Evolutionary conservation across 2,329 filamentous ascomycete genomes (phyloP).

Genomic region (Cercospora zeina): DNA sequence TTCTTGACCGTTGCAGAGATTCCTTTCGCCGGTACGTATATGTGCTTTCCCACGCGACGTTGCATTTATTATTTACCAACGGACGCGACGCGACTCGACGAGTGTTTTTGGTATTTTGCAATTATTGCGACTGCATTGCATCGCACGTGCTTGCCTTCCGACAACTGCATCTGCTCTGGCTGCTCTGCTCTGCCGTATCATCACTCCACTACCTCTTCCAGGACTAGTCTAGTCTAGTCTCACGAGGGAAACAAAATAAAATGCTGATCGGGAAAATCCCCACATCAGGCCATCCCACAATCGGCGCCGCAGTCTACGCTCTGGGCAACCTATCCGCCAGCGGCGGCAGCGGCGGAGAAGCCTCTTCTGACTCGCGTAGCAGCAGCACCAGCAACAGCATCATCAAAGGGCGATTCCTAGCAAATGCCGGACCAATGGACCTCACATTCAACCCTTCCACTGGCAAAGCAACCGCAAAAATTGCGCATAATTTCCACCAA

Average conservation of each 20-base stretch:
- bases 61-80: neutral
- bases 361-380: slow-evolving; percentile 11
- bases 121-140: no score
- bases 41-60: neutral
- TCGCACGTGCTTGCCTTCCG: neutral
- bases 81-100: neutral
- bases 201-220: neutral
- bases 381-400: no score
- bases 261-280: slow-evolving; percentile 12
- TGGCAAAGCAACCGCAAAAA: slow-evolving; percentile 57
- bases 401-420: slow-evolving; percentile 41
- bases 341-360: slow-evolving; percentile 3
- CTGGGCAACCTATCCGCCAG: slow-evolving; percentile 37
- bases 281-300: slow-evolving; percentile 53
- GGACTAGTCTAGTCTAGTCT: neutral
- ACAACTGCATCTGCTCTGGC: no score
- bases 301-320: slow-evolving; percentile 56
- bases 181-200: no score
- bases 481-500: slow-evolving; percentile 67
- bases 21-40: slow-evolving; percentile 51
- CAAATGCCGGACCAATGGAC: slow-evolving; percentile 50
- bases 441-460: slow-evolving; percentile 39
- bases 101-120: no score
- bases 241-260: neutral
- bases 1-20: slow-evolving; percentile 55